Percentiles rank a stretch among this genome's conserved stretches.
Evolutionary conservation across 495 filamentous ascomycete species (phyloP).

Genomic region (Chlorociboria aeruginascens): DNA sequence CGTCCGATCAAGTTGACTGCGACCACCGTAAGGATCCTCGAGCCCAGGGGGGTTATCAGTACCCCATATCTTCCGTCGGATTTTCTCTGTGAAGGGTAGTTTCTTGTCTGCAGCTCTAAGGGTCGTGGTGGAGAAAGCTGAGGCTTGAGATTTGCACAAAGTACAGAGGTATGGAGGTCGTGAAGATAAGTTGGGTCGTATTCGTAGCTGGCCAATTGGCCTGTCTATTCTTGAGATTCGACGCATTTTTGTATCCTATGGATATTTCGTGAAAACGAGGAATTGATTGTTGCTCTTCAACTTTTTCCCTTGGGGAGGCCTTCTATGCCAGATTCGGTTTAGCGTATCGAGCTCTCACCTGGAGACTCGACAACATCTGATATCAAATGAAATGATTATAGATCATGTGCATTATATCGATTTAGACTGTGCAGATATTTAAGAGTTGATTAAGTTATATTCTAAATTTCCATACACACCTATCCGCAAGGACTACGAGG

Average conservation of each 20-base stretch:
- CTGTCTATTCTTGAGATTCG: constrained; percentile 15
- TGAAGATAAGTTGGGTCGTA: not conserved
- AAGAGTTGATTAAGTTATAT: not conserved
- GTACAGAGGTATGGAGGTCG: constrained; percentile 17
- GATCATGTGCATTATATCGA: not conserved
- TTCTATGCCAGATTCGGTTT: too few relatives aligned
- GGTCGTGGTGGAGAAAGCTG: constrained; percentile 29
- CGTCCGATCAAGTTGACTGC: constrained; percentile 24
- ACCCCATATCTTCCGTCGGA: constrained; percentile 44
- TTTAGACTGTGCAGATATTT: too few relatives aligned
- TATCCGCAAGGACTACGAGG: not conserved
- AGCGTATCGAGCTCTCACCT: too few relatives aligned
- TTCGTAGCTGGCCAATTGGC: constrained; percentile 16
- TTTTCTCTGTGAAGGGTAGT: constrained; percentile 32
- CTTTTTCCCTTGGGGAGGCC: too few relatives aligned
- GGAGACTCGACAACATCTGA: not conserved
- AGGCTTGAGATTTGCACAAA: constrained; percentile 20
- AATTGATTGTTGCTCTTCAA: too few relatives aligned
- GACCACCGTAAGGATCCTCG: constrained; percentile 39
- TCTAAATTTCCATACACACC: not conserved
- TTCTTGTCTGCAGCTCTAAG: constrained; percentile 26
- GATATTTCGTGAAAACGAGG: too few relatives aligned
- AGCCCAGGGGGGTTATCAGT: constrained; percentile 41
- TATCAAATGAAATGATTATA: constrained; percentile 1
- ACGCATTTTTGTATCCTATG: constrained; percentile 12